Evolutionary conservation across 2,329 filamentous ascomycete genomes (phyloP), one percentile per base, ranked within the genome.

Genomic region (Fusarium dlaminii): DNA sequence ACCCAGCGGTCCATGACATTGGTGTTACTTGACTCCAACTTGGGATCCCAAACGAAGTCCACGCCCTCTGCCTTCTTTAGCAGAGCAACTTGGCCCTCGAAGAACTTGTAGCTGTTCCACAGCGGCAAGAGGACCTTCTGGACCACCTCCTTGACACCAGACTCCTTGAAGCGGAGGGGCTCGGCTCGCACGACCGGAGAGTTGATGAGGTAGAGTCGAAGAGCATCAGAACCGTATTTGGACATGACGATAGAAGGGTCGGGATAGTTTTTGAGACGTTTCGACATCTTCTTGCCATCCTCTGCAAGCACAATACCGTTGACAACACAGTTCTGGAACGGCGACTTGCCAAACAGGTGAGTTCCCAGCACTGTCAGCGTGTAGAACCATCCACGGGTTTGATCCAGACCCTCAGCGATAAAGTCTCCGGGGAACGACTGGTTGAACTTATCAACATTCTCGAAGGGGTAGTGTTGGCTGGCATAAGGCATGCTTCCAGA

Each of bases 1-100:
- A 98, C 96, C 96, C 96, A 98, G 70, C 92, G 90, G 81, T 98
- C 96, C 93, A 98, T 97, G 66, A 98, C 94, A 78, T 98, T 98
- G 63, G 89, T 91, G 82, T 96, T 96, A 17, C 88, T 90, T 68
- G 91, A 88, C 82, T 94, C 93, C 69, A 92, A 90, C 70, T 89
- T 87, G 7, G 94, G 92, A 78, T 97, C 91, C 82, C 95, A 98
- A 61, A 90, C 82, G 79, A 92, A 98, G 75, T 96, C 91, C 30
- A 94, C 86, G 54, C 90, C 87, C 68, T 93, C 91, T 27, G 93
- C 89, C 88, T 98, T 98, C 87, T 97, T 97, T 73, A 97, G 85
- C 15, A 98, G 87, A 40, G 91, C 87, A 15, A 95, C 93, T 82
- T 98, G 96, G 45, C 94, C 94, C 72, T 95, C 93, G 75, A 98